A percentile compares a stretch with the other conserved stretches of the same genome.
These are phyloP conservation scores for Saussurea involucrata DNA, from an alignment of 129 eudicot species.

Conservation along the genomic window DNA sequence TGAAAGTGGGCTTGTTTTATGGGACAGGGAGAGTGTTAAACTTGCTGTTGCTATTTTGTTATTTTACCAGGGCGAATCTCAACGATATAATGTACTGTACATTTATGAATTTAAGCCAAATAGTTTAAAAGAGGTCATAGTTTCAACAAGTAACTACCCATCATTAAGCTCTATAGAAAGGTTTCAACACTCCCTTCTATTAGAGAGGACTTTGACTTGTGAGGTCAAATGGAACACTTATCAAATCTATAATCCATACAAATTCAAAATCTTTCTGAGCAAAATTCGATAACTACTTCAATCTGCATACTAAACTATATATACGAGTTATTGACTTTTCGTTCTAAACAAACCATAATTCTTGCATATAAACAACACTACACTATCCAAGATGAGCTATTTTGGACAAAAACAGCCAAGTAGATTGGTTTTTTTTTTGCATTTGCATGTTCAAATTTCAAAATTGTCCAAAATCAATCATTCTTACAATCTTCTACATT, in stretches of 20 bases:
- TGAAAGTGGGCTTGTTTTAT: background rate
- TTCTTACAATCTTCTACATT: background rate
- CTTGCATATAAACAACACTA: background rate
- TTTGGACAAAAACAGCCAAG: background rate
- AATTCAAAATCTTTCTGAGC: background rate
- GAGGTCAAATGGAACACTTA: background rate
- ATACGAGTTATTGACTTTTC: background rate
- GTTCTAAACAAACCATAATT: background rate
- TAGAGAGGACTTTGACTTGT: background rate
- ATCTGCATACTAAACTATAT: background rate
- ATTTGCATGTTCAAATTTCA: background rate
- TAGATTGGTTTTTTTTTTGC: background rate
- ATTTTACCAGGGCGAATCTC: background rate
- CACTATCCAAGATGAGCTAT: background rate
- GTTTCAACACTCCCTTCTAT: background rate
- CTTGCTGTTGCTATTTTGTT: background rate
- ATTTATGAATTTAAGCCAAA: background rate
- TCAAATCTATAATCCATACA: background rate
- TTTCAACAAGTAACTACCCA: background rate
- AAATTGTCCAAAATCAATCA: background rate
- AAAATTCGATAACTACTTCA: background rate
- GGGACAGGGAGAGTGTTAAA: background rate
- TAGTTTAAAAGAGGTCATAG: background rate
- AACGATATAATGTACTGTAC: background rate
- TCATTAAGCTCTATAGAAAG: background rate